phyloP scores from a whole-genome alignment of 1,139 yeast genomes.

The Hyphopichia burtonii region DNA sequence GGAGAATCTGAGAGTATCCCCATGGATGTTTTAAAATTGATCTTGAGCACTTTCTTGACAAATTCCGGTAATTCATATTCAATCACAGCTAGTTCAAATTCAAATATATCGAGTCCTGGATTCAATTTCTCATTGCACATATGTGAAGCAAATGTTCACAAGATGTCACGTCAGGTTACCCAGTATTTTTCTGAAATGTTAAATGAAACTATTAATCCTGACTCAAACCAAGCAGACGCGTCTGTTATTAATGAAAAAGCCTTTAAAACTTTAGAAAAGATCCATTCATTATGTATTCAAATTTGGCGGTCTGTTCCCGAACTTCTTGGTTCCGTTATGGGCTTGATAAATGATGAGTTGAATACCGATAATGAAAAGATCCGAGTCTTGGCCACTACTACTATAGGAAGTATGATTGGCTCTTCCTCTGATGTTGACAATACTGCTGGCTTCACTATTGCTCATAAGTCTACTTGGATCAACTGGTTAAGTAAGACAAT shows the following conservation, averaged over 20 bases:
- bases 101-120: constrained; percentile 50
- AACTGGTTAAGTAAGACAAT: constrained; percentile 69
- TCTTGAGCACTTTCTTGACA: constrained; percentile 52
- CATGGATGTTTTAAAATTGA: constrained; percentile 55
- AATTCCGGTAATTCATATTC: constrained; percentile 13
- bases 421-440: constrained; percentile 20
- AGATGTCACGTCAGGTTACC: constrained; percentile 76
- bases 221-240: constrained; percentile 16
- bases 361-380: constrained; percentile 66
- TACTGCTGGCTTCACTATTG: constrained; percentile 53
- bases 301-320: constrained; percentile 83
- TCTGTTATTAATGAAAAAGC: constrained; percentile 18
- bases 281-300: constrained; percentile 64
- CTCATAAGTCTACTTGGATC: constrained; percentile 62
- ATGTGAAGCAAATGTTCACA: constrained; percentile 69
- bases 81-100: constrained; percentile 11
- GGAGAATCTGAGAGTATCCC: constrained; percentile 76
- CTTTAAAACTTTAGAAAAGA: constrained; percentile 48
- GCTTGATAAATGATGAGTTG: constrained; percentile 77
- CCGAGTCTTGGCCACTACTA: constrained; percentile 67
- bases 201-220: constrained; percentile 43
- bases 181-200: constrained; percentile 79
- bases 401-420: constrained; percentile 68
- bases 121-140: constrained; percentile 66
- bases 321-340: constrained; percentile 69